Evolutionary conservation across 2,329 filamentous ascomycete genomes (phyloP), one percentile per base, ranked within the genome.

Genomic region (Tolypocladium album): DNA sequence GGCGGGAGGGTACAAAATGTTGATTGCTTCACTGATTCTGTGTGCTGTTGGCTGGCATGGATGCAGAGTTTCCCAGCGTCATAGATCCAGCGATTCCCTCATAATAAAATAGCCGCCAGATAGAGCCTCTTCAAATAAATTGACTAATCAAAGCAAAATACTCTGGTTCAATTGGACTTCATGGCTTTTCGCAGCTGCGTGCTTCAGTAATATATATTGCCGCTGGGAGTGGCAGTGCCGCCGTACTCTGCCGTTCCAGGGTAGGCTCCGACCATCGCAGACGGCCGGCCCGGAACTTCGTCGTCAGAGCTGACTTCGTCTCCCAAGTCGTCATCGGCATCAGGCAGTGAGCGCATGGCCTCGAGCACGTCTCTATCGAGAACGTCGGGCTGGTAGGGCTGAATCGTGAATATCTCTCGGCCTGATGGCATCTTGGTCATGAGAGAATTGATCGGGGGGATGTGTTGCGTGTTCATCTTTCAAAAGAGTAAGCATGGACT

Each of bases 381-480:
- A 1, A 75, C 71, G 0, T 88, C 88, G 0, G 85, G 82, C 8
- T 81, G 77, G 66, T 86, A 97, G 0, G 84, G 79, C 67, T 87
- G 87, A 42, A 90, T 77, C 0, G 79, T 82, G 64, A 95, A 88
- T 58, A 96, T 91, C 67, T 97, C 92, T 63, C 93, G 84, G 1
- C 93, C 93, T 1, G 89, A 93, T 0, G 94, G 93, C 77, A 97
- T 88, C 62, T 85, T 87, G 8, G 89, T 82, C 5, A 96, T 74
- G 12, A 97, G 76, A 0, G 88, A 83, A 17, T 86, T 87, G 5
- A 83, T 81, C 0, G 88, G 80, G 0, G 92, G 91, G 39, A 97
- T 82, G 1, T 79, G 60, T 70, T 96, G 91, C 0, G 91, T 88
- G 62, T 92, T 90, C 67, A 96, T 87, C 86, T 93, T 55, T 12